A percentile compares a stretch with the other conserved stretches of the same genome.
phyloP scores from a whole-genome alignment of 345 rosid genomes.

The Rhizophora apiculata region DNA sequence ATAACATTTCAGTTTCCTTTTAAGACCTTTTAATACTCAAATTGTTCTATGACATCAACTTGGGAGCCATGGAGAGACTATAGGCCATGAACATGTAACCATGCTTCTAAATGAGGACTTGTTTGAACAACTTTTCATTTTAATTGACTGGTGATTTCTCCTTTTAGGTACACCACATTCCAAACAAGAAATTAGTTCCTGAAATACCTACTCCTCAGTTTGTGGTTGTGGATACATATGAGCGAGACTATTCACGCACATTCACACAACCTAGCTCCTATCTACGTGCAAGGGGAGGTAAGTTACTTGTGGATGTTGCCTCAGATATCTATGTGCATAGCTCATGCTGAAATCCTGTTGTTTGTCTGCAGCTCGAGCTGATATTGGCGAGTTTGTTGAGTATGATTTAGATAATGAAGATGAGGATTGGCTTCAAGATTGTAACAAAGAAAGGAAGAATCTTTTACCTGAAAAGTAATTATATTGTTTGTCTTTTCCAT shows the following conservation, averaged over 20 bases:
- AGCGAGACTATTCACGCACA: conserved; percentile 76
- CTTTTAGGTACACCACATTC: conserved; percentile 49
- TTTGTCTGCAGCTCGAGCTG: conserved; percentile 75
- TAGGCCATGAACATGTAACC: too few relatives aligned
- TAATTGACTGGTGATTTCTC: not conserved
- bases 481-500: not conserved
- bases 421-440: conserved; percentile 87
- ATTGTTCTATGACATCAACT: not conserved
- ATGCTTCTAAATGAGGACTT: not conserved
- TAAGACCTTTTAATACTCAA: not conserved
- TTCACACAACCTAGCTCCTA: conserved; percentile 80
- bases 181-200: conserved; percentile 63
- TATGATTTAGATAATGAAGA: conserved; percentile 98
- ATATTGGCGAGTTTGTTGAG: conserved; percentile 96
- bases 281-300: conserved; percentile 97
- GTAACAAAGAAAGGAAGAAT: conserved; percentile 52
- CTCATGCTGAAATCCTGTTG: conserved; percentile 15
- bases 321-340: not conserved
- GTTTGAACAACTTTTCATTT: not conserved
- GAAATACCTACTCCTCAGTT: conserved; percentile 95
- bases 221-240: conserved; percentile 85
- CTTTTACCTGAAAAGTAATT: conserved; percentile 70
- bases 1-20: not conserved
- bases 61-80: too few relatives aligned
- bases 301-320: not conserved